These are phyloP conservation scores for Helichrysum umbraculigerum DNA, from an alignment of 129 eudicot species.

Conservation along the genomic window DNA sequence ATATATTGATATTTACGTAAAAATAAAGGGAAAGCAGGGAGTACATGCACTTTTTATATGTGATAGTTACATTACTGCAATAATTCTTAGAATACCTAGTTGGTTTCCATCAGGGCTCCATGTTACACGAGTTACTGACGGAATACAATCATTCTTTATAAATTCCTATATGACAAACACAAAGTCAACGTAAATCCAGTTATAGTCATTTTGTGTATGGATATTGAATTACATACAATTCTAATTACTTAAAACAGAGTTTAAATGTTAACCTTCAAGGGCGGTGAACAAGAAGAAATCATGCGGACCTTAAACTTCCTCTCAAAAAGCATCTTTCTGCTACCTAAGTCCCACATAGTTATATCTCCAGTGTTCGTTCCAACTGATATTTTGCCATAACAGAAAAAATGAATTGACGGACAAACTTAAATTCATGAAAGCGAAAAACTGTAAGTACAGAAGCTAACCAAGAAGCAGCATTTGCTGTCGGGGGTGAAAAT, in stretches of 20 bases:
- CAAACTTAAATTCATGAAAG: not conserved
- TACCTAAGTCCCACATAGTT: not conserved
- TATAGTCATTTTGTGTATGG: not conserved
- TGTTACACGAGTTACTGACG: not conserved
- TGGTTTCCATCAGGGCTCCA: conserved; percentile 6
- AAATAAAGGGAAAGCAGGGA: not conserved
- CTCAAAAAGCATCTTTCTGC: not conserved
- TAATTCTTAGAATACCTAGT: not conserved
- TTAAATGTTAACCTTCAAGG: not conserved
- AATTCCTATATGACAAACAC: not conserved
- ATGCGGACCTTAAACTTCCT: not conserved
- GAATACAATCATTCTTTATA: too few species aligned
- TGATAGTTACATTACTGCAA: too few species aligned
- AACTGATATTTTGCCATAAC: not conserved
- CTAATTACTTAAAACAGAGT: not conserved
- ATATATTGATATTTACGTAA: not conserved
- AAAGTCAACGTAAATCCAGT: not conserved
- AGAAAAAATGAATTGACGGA: not conserved
- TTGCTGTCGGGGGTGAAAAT: conserved; percentile 78
- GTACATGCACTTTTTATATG: too few species aligned
- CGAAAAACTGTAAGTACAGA: too few species aligned
- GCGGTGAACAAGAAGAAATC: not conserved
- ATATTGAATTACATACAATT: too few species aligned
- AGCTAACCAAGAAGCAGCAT: conserved; percentile 72
- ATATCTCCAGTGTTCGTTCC: not conserved